phyloP scores from a whole-genome alignment of 176 grass and related monocot species.

The Phoenix dactylifera region DNA sequence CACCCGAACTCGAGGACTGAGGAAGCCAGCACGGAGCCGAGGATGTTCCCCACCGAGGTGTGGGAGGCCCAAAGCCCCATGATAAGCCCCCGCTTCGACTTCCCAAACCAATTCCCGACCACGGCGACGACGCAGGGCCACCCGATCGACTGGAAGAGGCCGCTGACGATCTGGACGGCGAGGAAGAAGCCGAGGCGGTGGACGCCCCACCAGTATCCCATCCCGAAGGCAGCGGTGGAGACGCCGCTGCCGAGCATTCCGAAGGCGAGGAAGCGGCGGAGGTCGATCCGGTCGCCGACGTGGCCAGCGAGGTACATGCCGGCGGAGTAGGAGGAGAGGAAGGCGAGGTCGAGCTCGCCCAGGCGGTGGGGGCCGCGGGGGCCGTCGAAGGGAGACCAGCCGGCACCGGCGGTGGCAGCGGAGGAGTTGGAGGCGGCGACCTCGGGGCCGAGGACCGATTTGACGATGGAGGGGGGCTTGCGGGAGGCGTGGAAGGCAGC shows the following conservation, averaged over 20 bases:
- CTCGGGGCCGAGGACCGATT: slow-evolving; percentile 49
- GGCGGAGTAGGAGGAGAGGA: slow-evolving; percentile 58
- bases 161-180: slow-evolving; percentile 51
- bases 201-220: slow-evolving; percentile 60
- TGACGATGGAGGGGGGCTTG: slow-evolving; percentile 97
- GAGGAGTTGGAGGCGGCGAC: neutral
- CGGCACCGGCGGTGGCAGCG: neutral
- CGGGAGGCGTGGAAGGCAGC: slow-evolving; percentile 92
- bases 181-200: slow-evolving; percentile 56
- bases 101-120: slow-evolving; percentile 89
- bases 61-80: slow-evolving; percentile 94
- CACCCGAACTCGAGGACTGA: slow-evolving; percentile 82
- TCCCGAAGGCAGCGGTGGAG: slow-evolving; percentile 49
- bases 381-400: slow-evolving; percentile 62
- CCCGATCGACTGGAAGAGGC: slow-evolving; percentile 68
- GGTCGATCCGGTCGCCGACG: slow-evolving; percentile 68
- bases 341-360: slow-evolving; percentile 89
- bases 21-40: slow-evolving; percentile 66
- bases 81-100: slow-evolving; percentile 52
- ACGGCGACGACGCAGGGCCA: slow-evolving; percentile 94
- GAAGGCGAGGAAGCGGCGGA: slow-evolving; percentile 58
- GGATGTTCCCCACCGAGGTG: slow-evolving; percentile 79
- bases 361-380: slow-evolving; percentile 55
- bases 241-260: slow-evolving; percentile 72
- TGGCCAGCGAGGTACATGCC: slow-evolving; percentile 86